Evolutionary conservation across 371 early-diverging fungal species (phyloP), one percentile per base, ranked within the genome.

Genomic region (Cladochytrium tenue): DNA sequence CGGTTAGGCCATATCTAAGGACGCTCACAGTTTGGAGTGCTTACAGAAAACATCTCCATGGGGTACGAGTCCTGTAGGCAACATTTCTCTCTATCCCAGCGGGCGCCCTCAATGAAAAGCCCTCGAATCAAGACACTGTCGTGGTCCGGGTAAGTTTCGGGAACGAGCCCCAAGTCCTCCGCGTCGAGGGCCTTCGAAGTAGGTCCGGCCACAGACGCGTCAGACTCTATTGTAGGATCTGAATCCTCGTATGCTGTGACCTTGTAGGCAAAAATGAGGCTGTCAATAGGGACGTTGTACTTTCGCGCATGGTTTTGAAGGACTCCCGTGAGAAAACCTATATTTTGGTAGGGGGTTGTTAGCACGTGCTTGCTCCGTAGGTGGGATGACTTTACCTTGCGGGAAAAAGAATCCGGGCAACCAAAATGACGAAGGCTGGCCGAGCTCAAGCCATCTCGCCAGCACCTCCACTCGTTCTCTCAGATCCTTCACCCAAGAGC

Each of bases 391-490:
- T 20, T 25, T 70, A 76, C 80, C 80, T 73, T 81, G 81, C 3
- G 81, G 81, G 69, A 77, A 81, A 60, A 81, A 81, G 53, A 81
- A 64, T 1, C 81, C 81, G 30, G 79, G 72, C 1, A 81, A 70
- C 81, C 81, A 81, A 64, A 81, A 81, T 2, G 69, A 74, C 36
- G 67, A 26, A 1, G 81, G 81, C 51, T 81, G 79, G 0, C 81
- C 81, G 5, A 65, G 31, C 32, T 73, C 66, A 13, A 70, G 58
- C 81, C 81, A 81, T 20, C 73, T 58, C 7, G 58, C 58, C 51
- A 81, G 53, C 27, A 73, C 66, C 7, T 67, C 63, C 32, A 81
- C 68, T 56, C 81, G 56, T 31, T 63, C 13, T 31, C 67, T 70
- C 32, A 81, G 64, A 64, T 81, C 81, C 51, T 72, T 77, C 1